Conservation (phyloP, 805 yeast species). For the Saitoella complicata region DNA sequence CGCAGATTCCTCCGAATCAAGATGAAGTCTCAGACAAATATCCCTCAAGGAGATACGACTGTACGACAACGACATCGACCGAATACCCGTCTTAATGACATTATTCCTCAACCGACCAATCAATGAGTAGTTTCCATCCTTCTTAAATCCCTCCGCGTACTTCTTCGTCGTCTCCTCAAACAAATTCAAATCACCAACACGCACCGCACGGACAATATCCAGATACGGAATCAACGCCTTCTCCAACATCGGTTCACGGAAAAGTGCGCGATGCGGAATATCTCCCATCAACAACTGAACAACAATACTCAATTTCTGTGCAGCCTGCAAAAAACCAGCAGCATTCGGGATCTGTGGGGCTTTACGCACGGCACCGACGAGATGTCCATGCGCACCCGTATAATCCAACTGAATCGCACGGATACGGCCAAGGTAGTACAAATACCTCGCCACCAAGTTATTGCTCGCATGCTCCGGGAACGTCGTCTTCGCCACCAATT, state of each 20-base stretch:
- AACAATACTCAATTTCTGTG: constrained; percentile 72
- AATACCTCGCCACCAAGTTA: constrained; percentile 80
- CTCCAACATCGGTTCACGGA: constrained; percentile 47
- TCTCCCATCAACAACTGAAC: constrained; percentile 93
- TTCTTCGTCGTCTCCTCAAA: constrained; percentile 56
- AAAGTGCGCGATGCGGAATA: constrained; percentile 74
- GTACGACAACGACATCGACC: constrained; percentile 81
- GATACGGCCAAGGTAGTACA: constrained; percentile 79
- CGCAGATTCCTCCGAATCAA: constrained; percentile 89
- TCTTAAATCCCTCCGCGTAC: constrained; percentile 44
- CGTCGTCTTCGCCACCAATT: constrained; percentile 72
- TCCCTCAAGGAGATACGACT: constrained; percentile 82
- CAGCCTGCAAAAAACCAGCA: constrained; percentile 73
- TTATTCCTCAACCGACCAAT: constrained; percentile 85
- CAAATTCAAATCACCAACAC: constrained; percentile 71
- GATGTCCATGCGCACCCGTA: constrained; percentile 75
- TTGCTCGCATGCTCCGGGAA: constrained; percentile 77
- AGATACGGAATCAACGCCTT: constrained; percentile 63
- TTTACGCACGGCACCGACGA: constrained; percentile 88
- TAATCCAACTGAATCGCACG: constrained; percentile 86
- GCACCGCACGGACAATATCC: constrained; percentile 78
- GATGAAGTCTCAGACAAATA: constrained; percentile 77
- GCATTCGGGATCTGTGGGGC: constrained; percentile 83
- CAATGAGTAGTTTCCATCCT: constrained; percentile 68
- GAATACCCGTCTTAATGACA: constrained; percentile 93